Conservation (phyloP, 2,329 filamentous ascomycete genomes). For the Pseudopyricularia javanii region DNA sequence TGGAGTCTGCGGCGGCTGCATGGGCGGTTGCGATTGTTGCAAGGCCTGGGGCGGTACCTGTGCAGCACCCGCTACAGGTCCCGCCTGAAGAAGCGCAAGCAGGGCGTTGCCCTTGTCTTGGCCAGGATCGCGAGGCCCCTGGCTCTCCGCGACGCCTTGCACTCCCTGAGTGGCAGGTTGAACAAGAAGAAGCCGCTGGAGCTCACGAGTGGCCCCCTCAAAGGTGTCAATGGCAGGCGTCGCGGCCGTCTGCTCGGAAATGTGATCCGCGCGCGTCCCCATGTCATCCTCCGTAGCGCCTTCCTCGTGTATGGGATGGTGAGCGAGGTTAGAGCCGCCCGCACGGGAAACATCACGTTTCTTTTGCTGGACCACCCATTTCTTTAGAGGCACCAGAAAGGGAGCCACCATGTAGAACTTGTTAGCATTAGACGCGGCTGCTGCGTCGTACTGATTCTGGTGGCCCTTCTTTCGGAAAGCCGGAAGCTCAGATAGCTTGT, state of each 20-base stretch:
- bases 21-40: conserved; percentile 14
- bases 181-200: conserved; percentile 43
- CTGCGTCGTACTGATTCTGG: conserved; percentile 42
- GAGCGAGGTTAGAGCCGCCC: conserved; percentile 25
- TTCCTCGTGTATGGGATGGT: conserved; percentile 39
- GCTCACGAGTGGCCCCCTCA: conserved; percentile 36
- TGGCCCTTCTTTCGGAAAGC: conserved; percentile 60
- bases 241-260: conserved; percentile 48
- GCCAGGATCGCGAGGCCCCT: neutral
- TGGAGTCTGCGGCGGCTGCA: conserved; percentile 36
- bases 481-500: conserved; percentile 77
- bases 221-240: conserved; percentile 31
- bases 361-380: conserved; percentile 80
- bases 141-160: conserved; percentile 18
- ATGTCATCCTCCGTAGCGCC: conserved; percentile 50
- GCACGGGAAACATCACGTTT: conserved; percentile 48
- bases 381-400: conserved; percentile 73
- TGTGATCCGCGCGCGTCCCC: conserved; percentile 40
- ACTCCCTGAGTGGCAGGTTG: conserved; percentile 38
- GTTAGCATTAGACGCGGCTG: conserved; percentile 52
- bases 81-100: conserved; percentile 36
- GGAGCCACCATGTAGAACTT: conserved; percentile 99
- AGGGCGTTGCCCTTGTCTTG: conserved; percentile 37
- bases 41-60: too few relatives aligned
- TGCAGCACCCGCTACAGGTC: neutral